Percentiles rank a stretch among this genome's conserved stretches.
These are phyloP conservation scores for Anisogramma anomala DNA, from an alignment of 2,329 filamentous ascomycete genomes.

Conservation along the genomic window DNA sequence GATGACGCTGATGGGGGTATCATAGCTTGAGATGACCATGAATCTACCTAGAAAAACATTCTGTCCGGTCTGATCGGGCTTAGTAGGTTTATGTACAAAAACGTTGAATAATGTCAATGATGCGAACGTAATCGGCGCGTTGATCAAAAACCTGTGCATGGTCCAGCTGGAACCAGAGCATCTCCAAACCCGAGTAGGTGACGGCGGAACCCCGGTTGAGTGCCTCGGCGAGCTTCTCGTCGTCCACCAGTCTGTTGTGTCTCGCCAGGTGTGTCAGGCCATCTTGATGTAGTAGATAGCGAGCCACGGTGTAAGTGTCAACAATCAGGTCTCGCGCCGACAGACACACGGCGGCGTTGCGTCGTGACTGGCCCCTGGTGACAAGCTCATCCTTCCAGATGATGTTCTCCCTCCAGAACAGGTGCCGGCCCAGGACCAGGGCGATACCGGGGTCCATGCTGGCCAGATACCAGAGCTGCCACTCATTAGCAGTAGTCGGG, in stretches of 20 bases:
- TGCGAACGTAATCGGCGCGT: slow-evolving; percentile 1
- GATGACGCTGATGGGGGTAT: no score
- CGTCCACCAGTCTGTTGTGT: neutral
- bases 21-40: no score
- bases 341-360: slow-evolving; percentile 44
- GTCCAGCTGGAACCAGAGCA: slow-evolving; percentile 52
- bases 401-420: slow-evolving; percentile 62
- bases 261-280: slow-evolving; percentile 18
- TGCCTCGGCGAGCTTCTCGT: slow-evolving; percentile 11
- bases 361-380: slow-evolving; percentile 16
- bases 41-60: no score
- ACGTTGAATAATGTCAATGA: slow-evolving; percentile 8
- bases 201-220: slow-evolving; percentile 21
- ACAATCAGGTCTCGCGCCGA: slow-evolving; percentile 54
- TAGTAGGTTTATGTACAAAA: slow-evolving; percentile 3
- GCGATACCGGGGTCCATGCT: slow-evolving; percentile 56
- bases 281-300: slow-evolving; percentile 38
- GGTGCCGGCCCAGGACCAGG: slow-evolving; percentile 46
- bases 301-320: slow-evolving; percentile 44
- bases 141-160: slow-evolving; percentile 51
- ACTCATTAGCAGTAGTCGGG: slow-evolving; percentile 51
- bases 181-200: slow-evolving; percentile 34
- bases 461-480: slow-evolving; percentile 60
- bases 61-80: neutral
- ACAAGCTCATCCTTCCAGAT: slow-evolving; percentile 57